These are phyloP conservation scores for Hsuehochloa calcarea DNA, from an alignment of 176 grass and related monocot species.

Conservation along the genomic window DNA sequence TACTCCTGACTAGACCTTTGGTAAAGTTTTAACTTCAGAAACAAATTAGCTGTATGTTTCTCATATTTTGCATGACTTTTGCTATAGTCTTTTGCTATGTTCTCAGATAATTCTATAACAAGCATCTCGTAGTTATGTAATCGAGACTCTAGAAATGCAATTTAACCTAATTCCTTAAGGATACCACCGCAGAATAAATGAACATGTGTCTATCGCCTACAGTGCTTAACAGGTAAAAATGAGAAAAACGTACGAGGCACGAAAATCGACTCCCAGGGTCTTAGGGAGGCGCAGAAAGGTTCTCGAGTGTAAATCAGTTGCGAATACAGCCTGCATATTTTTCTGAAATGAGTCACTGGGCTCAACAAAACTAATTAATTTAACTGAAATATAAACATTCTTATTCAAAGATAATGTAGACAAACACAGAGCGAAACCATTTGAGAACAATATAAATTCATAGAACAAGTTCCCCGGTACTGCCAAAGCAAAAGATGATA, in stretches of 20 bases:
- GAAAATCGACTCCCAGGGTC: constrained; percentile 93
- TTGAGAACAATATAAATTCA: neutral
- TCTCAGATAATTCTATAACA: neutral
- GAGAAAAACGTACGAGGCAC: constrained; percentile 79
- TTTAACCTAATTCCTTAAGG: too few relatives aligned
- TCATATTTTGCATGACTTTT: neutral
- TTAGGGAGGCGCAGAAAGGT: constrained; percentile 88
- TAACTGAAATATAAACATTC: neutral
- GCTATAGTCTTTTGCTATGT: neutral
- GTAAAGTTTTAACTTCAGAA: neutral
- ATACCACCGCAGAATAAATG: too few relatives aligned
- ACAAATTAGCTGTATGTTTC: neutral
- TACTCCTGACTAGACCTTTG: neutral
- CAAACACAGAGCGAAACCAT: neutral
- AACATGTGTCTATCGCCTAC: neutral
- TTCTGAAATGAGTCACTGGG: constrained; percentile 5
- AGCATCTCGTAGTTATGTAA: neutral
- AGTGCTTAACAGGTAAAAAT: constrained; percentile 18
- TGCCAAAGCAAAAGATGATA: neutral
- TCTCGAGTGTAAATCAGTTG: constrained; percentile 84
- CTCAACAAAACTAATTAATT: neutral
- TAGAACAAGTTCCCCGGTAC: neutral
- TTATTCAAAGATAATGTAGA: neutral
- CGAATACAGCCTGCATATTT: constrained; percentile 80
- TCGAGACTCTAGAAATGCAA: neutral